Evolutionary conservation across 306 rosid genomes (phyloP).

Genomic region (Vigna unguiculata): DNA sequence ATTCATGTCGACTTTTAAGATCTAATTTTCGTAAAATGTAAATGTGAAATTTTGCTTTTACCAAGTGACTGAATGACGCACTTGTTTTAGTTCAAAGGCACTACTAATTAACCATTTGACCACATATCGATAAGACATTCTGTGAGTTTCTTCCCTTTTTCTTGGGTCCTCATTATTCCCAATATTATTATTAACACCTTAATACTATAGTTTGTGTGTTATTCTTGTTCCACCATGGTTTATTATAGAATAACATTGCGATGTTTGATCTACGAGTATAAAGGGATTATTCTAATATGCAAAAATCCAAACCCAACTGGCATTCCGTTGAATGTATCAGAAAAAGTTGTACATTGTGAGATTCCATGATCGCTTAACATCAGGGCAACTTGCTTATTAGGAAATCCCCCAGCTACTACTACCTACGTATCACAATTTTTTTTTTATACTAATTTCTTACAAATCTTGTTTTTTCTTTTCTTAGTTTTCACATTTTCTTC

Average conservation of each 20-base stretch:
- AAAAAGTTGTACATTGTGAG: slow-evolving; percentile 48
- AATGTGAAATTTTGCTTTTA: slow-evolving; percentile 7
- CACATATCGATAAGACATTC: slow-evolving; percentile 65
- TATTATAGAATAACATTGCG: slow-evolving; percentile 24
- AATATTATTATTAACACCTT: slow-evolving; percentile 48
- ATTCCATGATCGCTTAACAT: slow-evolving; percentile 49
- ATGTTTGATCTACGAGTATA: slow-evolving; percentile 35
- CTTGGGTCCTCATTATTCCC: slow-evolving; percentile 47
- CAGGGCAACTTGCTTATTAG: slow-evolving; percentile 47
- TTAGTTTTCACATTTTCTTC: too few relatives aligned
- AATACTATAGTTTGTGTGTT: slow-evolving; percentile 16
- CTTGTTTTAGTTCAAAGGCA: not conserved
- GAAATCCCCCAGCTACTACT: not conserved
- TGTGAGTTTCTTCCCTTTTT: slow-evolving; percentile 44
- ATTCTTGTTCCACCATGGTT: slow-evolving; percentile 13
- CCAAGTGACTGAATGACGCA: slow-evolving; percentile 19
- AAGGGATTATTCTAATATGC: slow-evolving; percentile 31
- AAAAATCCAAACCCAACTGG: slow-evolving; percentile 61
- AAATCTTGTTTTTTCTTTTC: not conserved
- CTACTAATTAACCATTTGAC: slow-evolving; percentile 46
- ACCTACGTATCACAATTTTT: not conserved
- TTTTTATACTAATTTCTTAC: not conserved
- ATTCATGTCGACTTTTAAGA: too few relatives aligned
- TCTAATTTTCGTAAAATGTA: too few relatives aligned
- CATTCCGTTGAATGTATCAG: slow-evolving; percentile 70